Evolutionary conservation across 495 filamentous ascomycete species (phyloP).

Genomic region (Extremus antarcticus): DNA sequence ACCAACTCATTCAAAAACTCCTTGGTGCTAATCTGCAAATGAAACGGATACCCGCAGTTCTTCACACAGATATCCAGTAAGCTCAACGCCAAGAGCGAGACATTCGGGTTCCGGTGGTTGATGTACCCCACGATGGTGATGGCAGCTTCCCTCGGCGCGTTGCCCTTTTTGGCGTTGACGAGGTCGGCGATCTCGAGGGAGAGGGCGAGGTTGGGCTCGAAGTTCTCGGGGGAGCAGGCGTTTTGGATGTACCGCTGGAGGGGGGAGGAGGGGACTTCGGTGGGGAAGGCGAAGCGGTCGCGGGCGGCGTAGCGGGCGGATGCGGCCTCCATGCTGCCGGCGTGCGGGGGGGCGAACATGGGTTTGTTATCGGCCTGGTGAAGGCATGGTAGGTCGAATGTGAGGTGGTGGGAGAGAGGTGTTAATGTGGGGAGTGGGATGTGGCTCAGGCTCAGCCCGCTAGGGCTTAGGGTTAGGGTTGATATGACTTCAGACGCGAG

Average conservation of each 20-base stretch:
- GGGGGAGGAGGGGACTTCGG: slow-evolving; percentile 66
- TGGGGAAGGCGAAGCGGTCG: slow-evolving; percentile 83
- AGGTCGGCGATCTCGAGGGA: slow-evolving; percentile 94
- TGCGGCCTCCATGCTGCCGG: slow-evolving; percentile 68
- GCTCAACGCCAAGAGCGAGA: slow-evolving; percentile 72
- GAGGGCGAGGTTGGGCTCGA: slow-evolving; percentile 91
- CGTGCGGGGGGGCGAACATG: neutral
- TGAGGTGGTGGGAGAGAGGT: too few species aligned
- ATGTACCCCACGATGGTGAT: slow-evolving; percentile 87
- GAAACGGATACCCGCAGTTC: slow-evolving; percentile 98
- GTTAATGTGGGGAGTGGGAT: too few species aligned
- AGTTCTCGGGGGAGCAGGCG: slow-evolving; percentile 91
- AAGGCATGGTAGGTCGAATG: neutral
- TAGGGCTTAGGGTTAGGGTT: neutral
- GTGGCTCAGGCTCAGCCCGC: too few species aligned
- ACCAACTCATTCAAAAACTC: slow-evolving; percentile 98
- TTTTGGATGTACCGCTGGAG: slow-evolving; percentile 91
- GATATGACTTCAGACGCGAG: neutral
- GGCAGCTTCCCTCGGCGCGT: slow-evolving; percentile 90
- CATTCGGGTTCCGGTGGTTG: slow-evolving; percentile 93
- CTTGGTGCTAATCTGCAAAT: slow-evolving; percentile 96
- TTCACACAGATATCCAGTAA: slow-evolving; percentile 98
- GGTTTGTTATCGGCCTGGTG: neutral
- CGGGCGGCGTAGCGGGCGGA: slow-evolving; percentile 90
- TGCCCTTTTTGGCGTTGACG: slow-evolving; percentile 96